phyloP scores from a whole-genome alignment of 2,329 filamentous ascomycete species.

The Diaporthe batatas region DNA sequence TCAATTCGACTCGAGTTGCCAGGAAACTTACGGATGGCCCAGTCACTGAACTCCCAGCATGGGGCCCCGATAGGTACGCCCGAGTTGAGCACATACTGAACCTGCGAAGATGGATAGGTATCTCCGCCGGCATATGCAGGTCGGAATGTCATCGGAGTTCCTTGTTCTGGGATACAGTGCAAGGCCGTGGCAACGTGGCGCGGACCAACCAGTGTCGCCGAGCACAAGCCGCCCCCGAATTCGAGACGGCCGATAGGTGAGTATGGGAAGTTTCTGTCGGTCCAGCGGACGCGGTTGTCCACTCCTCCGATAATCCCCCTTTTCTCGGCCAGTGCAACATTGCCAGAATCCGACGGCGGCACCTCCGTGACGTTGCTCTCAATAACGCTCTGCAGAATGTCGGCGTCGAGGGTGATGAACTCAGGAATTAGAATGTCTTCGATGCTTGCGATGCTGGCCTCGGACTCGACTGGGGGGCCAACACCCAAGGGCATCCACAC shows the following conservation, averaged over 20 bases:
- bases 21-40: not conserved
- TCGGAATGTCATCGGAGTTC: not conserved
- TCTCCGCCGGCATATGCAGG: conserved; percentile 11
- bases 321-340: not conserved
- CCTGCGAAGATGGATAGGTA: not conserved
- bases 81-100: not conserved
- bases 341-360: not conserved
- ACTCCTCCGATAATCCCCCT: not conserved
- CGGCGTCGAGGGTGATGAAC: conserved; percentile 12
- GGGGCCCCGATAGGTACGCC: conserved; percentile 6
- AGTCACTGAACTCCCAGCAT: conserved; percentile 13
- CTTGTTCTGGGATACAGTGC: conserved; percentile 6
- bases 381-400: not conserved
- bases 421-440: not conserved
- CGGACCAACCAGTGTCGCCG: not conserved
- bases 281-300: conserved; percentile 15
- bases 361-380: conserved; percentile 21
- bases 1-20: not conserved
- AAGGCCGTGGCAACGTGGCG: conserved; percentile 4
- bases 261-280: conserved; percentile 19
- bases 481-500: not conserved
- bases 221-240: not conserved
- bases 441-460: not conserved
- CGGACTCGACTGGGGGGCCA: not conserved
- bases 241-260: conserved; percentile 1